Base-by-base conservation (phyloP, 352 stramenopile genomes). In the Phytophthora podocarpi region DNA sequence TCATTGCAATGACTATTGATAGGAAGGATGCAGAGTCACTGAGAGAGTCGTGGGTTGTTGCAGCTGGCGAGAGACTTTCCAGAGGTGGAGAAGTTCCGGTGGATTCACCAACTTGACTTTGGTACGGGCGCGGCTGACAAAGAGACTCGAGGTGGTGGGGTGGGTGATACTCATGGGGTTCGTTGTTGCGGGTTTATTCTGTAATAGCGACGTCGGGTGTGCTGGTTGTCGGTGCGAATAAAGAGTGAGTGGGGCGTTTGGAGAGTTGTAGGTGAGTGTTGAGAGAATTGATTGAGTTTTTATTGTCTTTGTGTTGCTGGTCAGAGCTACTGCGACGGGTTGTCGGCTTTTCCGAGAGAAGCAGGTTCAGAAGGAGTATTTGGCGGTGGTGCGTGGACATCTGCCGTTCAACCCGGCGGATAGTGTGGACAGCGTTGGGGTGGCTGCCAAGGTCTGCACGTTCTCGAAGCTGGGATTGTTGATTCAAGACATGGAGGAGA, bases 71-170 rank as follows among this genome's bases (percentile, higher is more conserved):
- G 85, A 7, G 78, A 93, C 47, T 93, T 80, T 48, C 83, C 83
- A 20, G 71, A 90, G n/a, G 72, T 92, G 12, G 53, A 70, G 6
- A 93, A 96, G 57, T 92, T 95, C 40, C 85, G 87, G 20, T 96
- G 87, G 89, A 91, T 97, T 53, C 89, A 97, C 57, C 87, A 96
- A 68, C 74, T 97, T 20, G 89, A 97, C 67, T 97, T 96, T 70
- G 80, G 82, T 91, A 70, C 12, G 28, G 12, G 11, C 6, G 15
- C 1, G 23, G 5, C 35, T 1, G 16, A 32, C 24, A 18, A 24
- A 35, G 15, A 12, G 7, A 23, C 4, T 18, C n/a, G n/a, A n/a
- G n/a, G n/a, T n/a, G n/a, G 1, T 20, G 8, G 30, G 2, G n/a
- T 37, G 6, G 20, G 9, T 48, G 30, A 34, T 41, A 31, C 26